Base-by-base conservation (phyloP, 163 green algal genomes). In the Chlorella variabilis region DNA sequence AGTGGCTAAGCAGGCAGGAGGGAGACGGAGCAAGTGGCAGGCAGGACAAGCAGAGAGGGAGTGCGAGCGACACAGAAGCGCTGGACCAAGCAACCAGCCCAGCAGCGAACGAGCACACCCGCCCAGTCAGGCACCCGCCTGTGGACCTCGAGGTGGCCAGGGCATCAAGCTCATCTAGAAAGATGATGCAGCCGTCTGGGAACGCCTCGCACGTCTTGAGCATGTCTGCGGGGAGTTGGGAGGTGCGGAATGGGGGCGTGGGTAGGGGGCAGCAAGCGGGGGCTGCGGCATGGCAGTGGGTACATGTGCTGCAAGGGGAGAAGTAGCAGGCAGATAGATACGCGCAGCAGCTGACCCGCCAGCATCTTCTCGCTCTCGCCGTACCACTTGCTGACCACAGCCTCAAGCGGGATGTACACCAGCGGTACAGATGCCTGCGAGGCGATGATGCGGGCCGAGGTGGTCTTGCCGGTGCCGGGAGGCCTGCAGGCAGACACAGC, bases 351-450 rank as follows among this genome's bases (percentile, higher is more conserved):
- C 78, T n/a, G 49, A 67, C 92, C 84, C 13, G 91, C 80, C 84
- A 99, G 91, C 75, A 91, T 89, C 45, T 92, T 86, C 89, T 99
- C 96, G 71, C 85, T 93, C 89, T 98, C 94, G 5, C 96, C 96
- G 77, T 98, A 98, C 88, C 92, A 98, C 89, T 98, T 92, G 71
- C 36, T 81, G 7, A 68, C 81, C 6, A 94, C 80, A 0, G 89
- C 87, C 86, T 99, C 96, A 11, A 99, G 84, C 4, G 96, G 96
- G 18, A 98, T 88, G 78, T 99, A 98, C 74, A 98, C 91, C 45
- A 99, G 87, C 3, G 94, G 93, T 41, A 97, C 91, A 1, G 87
- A 86, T 3, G 92, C 93, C 82, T 81, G 75, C 21, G 56, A 61
- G 20, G 87, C 77, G 66, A 80, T 86, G 49, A 94, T 85, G 27